Evolutionary conservation across 768 basidiomycete genomes (phyloP).

Genomic region (Phallus indusiatus): DNA sequence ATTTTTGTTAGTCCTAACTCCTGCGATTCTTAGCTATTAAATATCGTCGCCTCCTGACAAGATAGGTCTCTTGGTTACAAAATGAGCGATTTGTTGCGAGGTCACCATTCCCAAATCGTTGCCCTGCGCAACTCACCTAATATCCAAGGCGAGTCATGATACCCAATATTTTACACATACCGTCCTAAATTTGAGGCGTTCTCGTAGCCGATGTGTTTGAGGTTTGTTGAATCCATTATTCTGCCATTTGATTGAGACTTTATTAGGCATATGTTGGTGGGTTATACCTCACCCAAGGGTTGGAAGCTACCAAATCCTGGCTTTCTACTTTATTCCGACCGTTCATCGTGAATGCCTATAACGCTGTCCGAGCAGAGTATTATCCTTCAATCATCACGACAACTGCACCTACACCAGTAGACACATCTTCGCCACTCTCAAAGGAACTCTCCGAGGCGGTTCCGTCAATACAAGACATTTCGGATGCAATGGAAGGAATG

Average conservation of each 20-base stretch:
- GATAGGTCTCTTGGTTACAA: slow-evolving; percentile 54
- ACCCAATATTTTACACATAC: slow-evolving; percentile 12
- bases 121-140: slow-evolving; percentile 58
- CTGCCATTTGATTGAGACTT: not conserved
- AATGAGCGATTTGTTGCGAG: slow-evolving; percentile 48
- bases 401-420: slow-evolving; percentile 27
- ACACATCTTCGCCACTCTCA: not conserved
- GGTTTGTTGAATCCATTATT: slow-evolving; percentile 29
- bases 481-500: not conserved
- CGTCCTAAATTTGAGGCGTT: not conserved
- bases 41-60: not conserved
- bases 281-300: slow-evolving; percentile 60
- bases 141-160: slow-evolving; percentile 48
- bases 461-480: not conserved
- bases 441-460: not conserved
- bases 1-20: slow-evolving; percentile 38
- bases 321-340: slow-evolving; percentile 53
- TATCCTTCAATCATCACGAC: slow-evolving; percentile 29
- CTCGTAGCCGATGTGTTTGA: slow-evolving; percentile 68
- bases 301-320: slow-evolving; percentile 48
- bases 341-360: slow-evolving; percentile 54
- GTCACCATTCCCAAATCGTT: slow-evolving; percentile 67
- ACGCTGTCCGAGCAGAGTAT: slow-evolving; percentile 53
- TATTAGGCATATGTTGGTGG: slow-evolving; percentile 71
- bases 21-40: not conserved